These are phyloP conservation scores for Endocarpon pusillum DNA, from an alignment of 495 filamentous ascomycete species.

Conservation along the genomic window DNA sequence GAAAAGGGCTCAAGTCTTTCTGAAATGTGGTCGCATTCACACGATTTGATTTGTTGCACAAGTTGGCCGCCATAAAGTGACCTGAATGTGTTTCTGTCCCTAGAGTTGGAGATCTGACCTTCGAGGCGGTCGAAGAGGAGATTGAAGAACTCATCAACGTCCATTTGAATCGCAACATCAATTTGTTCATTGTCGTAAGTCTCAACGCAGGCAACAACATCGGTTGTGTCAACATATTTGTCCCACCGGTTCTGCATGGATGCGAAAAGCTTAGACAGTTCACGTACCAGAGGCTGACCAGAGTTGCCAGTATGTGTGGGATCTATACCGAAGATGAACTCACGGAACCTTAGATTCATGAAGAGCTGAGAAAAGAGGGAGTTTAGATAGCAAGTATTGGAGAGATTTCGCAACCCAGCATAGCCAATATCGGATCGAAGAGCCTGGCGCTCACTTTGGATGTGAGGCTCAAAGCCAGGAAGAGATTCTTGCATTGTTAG, in stretches of 20 bases:
- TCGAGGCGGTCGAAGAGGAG: constrained; percentile 85
- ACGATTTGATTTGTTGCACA: constrained; percentile 87
- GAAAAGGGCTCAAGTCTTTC: constrained; percentile 82
- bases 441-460: not conserved
- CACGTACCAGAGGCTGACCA: constrained; percentile 47
- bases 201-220: constrained; percentile 55
- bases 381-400: constrained; percentile 96
- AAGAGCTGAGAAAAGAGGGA: constrained; percentile 91
- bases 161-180: constrained; percentile 83
- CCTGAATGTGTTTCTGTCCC: constrained; percentile 58
- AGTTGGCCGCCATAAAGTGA: constrained; percentile 83
- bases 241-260: constrained; percentile 68
- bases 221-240: constrained; percentile 54
- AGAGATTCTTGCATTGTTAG: no score
- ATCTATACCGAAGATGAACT: constrained; percentile 58
- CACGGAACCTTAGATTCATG: constrained; percentile 82
- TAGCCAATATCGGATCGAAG: constrained; percentile 60
- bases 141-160: constrained; percentile 96
- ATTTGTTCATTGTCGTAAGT: constrained; percentile 76
- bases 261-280: constrained; percentile 68
- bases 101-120: constrained; percentile 49
- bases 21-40: constrained; percentile 87
- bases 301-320: constrained; percentile 32
- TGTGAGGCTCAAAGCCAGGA: no score
- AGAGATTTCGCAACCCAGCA: constrained; percentile 72